Conservation (phyloP, 345 rosid species). For the Linum lewisii region DNA sequence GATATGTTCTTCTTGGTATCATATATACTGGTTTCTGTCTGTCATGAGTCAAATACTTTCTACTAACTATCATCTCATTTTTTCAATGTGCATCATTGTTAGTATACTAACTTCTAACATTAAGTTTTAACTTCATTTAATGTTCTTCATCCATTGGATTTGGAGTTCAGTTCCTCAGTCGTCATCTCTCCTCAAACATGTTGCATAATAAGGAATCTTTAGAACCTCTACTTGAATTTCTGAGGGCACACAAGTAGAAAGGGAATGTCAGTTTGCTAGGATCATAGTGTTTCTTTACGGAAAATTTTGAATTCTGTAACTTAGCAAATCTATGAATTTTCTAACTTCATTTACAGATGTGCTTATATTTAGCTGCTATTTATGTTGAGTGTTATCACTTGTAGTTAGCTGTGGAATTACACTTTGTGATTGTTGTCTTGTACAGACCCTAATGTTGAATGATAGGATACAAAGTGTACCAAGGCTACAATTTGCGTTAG, state of each 20-base stretch:
- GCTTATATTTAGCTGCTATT: not conserved
- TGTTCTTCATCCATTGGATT: constrained; percentile 95
- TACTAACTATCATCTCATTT: too few relatives aligned
- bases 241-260: constrained; percentile 68
- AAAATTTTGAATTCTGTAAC: too few relatives aligned
- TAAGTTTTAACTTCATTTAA: too few relatives aligned
- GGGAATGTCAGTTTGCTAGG: constrained; percentile 65
- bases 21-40: not conserved
- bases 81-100: too few relatives aligned
- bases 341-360: too few relatives aligned
- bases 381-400: not conserved
- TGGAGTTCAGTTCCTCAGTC: constrained; percentile 97
- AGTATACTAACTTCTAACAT: too few relatives aligned
- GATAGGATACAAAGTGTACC: constrained; percentile 62
- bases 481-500: constrained; percentile 52
- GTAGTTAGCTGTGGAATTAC: constrained; percentile 3
- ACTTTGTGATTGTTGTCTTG: not conserved
- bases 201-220: constrained; percentile 82
- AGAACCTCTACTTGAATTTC: constrained; percentile 83
- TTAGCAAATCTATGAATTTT: not conserved
- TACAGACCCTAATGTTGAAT: constrained; percentile 86
- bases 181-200: constrained; percentile 92
- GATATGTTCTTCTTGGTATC: not conserved
- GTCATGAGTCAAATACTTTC: constrained; percentile 14
- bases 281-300: not conserved